These are phyloP conservation scores for Pseudonitzschia pungens DNA, from an alignment of 108 stramenopile genomes.

Conservation along the genomic window DNA sequence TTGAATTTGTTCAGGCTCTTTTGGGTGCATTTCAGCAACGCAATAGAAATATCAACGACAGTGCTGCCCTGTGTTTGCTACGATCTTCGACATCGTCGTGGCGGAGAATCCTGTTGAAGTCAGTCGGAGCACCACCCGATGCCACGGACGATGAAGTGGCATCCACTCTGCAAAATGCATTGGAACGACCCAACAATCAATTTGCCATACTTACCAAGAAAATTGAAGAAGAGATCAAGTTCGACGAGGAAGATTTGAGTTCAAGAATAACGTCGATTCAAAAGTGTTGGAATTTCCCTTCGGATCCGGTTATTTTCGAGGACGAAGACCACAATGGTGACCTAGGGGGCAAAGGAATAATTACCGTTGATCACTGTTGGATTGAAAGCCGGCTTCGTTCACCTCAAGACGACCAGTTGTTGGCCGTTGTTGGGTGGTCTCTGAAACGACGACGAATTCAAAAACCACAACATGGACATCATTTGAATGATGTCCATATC, in stretches of 20 bases:
- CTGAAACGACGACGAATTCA: slow-evolving; percentile 40
- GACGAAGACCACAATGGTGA: slow-evolving; percentile 42
- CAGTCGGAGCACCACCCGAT: slow-evolving; percentile 51
- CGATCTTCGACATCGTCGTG: slow-evolving; percentile 42
- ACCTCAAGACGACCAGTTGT: slow-evolving; percentile 34
- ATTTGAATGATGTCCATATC: neutral
- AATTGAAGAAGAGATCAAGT: neutral
- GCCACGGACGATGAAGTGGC: slow-evolving; percentile 33
- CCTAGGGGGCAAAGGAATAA: neutral
- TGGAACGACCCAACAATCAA: slow-evolving; percentile 61
- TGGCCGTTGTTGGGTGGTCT: slow-evolving; percentile 66
- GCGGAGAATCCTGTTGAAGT: slow-evolving; percentile 37
- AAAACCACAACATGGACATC: neutral
- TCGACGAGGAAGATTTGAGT: slow-evolving; percentile 1
- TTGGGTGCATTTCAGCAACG: slow-evolving; percentile 25
- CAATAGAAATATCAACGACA: slow-evolving; percentile 18
- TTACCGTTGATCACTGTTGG: slow-evolving; percentile 29
- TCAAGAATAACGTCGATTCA: neutral
- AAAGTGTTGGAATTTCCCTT: slow-evolving; percentile 43
- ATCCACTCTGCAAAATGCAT: slow-evolving; percentile 41
- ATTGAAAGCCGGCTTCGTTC: slow-evolving; percentile 67
- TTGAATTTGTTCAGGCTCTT: slow-evolving; percentile 32
- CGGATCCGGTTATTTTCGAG: slow-evolving; percentile 60
- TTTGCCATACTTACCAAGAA: slow-evolving; percentile 56
- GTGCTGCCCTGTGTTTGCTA: slow-evolving; percentile 37